Evolutionary conservation across 352 stramenopile genomes (phyloP), one percentile per base, ranked within the genome.

Genomic region (Plasmopara viticola): DNA sequence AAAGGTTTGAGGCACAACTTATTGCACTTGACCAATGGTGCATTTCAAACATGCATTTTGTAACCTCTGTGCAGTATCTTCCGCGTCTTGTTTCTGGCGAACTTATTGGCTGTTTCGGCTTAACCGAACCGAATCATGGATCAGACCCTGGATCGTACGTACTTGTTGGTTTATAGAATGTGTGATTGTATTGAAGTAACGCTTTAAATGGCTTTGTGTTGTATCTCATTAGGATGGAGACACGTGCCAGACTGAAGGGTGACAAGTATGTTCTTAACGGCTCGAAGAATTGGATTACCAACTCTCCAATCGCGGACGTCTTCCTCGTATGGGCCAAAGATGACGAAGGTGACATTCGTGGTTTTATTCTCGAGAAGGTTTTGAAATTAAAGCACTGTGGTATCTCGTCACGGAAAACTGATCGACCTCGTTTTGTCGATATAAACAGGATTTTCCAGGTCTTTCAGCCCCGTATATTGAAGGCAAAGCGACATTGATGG

Each of bases 81-180:
- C 96, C 96, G 4, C 74, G 86, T 38, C 80, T 99, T 33, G 95
- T 95, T 7, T 82, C 64, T 2, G 96, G 96, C n/a, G 88, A 98
- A 51, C 62, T 98, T 29, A 95, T 99, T 54, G 95, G 95, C 34
- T 99, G 95, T 70, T 99, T 99, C 67, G 96, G 96, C 14, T 72
- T 99, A 59, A 99, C 96, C 14, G 96, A 98, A 67, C 96, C 96
- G 9, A 98, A 98, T 74, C 94, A 98, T 82, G 96, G 96, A 51
- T 97, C 84, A 6, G 96, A 99, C 72, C 95, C 96, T 42, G 77
- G 74, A 55, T 93, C 79, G 74, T 87, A 73, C 56, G 74, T 14
- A 47, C 20, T 25, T 25, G 20, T 25, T 25, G 20, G 20, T 3
- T 25, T 25, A 25, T 25, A 3, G 3, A 25, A 25, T 25, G 20